These are phyloP conservation scores for Cyathus striatus DNA, from an alignment of 768 basidiomycete species.

Conservation along the genomic window DNA sequence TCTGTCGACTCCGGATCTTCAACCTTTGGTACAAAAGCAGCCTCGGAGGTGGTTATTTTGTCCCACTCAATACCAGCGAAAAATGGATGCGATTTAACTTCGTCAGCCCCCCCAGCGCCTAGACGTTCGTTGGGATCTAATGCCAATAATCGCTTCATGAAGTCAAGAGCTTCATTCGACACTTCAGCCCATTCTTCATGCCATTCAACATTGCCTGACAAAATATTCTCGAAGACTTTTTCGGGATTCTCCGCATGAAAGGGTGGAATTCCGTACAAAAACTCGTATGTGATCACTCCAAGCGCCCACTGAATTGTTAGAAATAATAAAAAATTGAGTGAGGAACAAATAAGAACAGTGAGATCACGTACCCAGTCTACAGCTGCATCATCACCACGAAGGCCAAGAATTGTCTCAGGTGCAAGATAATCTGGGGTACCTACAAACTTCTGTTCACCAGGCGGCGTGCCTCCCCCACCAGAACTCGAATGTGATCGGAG, in stretches of 20 bases:
- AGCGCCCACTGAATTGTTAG: slow-evolving; percentile 84
- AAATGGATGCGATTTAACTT: slow-evolving; percentile 91
- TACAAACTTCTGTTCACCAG: slow-evolving; percentile 89
- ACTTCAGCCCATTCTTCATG: slow-evolving; percentile 90
- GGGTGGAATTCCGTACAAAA: slow-evolving; percentile 93
- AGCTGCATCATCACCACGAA: slow-evolving; percentile 89
- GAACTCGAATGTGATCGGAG: slow-evolving; percentile 72
- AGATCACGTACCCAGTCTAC: slow-evolving; percentile 87
- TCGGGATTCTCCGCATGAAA: slow-evolving; percentile 98
- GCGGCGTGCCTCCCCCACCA: slow-evolving; percentile 61
- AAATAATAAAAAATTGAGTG: slow-evolving; percentile 4
- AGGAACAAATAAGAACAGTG: background rate
- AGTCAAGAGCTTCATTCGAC: slow-evolving; percentile 81
- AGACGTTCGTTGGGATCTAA: slow-evolving; percentile 76
- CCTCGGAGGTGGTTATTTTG: slow-evolving; percentile 80
- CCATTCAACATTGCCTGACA: slow-evolving; percentile 93
- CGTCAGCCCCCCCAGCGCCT: slow-evolving; percentile 82
- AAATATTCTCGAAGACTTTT: slow-evolving; percentile 96
- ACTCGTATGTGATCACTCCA: slow-evolving; percentile 97
- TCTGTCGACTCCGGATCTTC: slow-evolving; percentile 98
- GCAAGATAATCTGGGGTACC: slow-evolving; percentile 98
- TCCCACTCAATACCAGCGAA: slow-evolving; percentile 92
- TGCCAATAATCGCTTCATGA: slow-evolving; percentile 84
- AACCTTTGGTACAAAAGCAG: slow-evolving; percentile 93
- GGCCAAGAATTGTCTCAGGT: slow-evolving; percentile 91